Conservation (phyloP, 2,329 filamentous ascomycete species). For the Scorias spongiosa region DNA sequence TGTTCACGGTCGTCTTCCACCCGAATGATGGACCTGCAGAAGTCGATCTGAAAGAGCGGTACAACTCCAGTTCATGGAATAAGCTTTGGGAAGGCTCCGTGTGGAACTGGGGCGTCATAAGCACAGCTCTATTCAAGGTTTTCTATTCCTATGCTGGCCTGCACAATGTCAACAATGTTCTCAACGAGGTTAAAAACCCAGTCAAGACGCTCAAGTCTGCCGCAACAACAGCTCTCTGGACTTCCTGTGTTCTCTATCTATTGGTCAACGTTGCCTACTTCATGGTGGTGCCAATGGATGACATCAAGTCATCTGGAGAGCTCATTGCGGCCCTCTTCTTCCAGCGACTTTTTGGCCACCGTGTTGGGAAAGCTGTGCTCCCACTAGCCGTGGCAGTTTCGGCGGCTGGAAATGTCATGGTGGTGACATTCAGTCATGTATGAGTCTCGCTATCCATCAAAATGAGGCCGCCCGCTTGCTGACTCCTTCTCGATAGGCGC, state of each 20-base stretch:
- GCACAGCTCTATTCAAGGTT: constrained; percentile 57
- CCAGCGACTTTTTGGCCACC: constrained; percentile 36
- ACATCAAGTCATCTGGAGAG: constrained; percentile 38
- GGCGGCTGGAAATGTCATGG: constrained; percentile 52
- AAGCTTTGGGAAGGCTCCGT: constrained; percentile 52
- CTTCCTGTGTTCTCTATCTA: constrained; percentile 48
- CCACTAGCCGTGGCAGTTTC: constrained; percentile 53
- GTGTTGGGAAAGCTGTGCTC: constrained; percentile 39
- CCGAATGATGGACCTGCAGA: constrained; percentile 34
- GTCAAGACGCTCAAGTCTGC: constrained; percentile 49
- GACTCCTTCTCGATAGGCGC: constrained; percentile 28
- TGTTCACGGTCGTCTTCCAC: constrained; percentile 32
- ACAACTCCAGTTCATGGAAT: constrained; percentile 37
- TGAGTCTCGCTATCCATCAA: too few species aligned
- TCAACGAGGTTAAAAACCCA: constrained; percentile 51
- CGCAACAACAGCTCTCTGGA: constrained; percentile 44
- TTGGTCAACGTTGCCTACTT: constrained; percentile 40
- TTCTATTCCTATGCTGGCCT: constrained; percentile 57
- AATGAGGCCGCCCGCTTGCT: too few species aligned
- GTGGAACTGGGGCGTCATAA: constrained; percentile 49
- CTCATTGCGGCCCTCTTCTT: constrained; percentile 44
- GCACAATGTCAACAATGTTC: constrained; percentile 52
- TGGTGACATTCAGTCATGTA: constrained; percentile 47
- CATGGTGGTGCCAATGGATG: constrained; percentile 35
- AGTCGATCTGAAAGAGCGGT: constrained; percentile 40